These are phyloP conservation scores for Aureobasidium sp. DNA, from an alignment of 2,329 filamentous ascomycete genomes.

Conservation along the genomic window DNA sequence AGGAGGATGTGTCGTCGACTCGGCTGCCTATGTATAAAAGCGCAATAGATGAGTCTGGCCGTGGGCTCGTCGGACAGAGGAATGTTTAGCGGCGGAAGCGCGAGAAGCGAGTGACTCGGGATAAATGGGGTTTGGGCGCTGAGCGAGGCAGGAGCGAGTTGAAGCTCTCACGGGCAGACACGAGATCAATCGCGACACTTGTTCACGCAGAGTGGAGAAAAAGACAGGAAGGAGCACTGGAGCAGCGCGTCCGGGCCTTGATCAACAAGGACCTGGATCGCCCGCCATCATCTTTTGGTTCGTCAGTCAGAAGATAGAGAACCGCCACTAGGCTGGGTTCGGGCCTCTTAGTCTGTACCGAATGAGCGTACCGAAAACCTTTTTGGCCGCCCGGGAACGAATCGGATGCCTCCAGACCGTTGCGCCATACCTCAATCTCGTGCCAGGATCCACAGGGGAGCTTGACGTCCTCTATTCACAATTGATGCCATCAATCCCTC, in stretches of 20 bases:
- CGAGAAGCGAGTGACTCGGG: conserved; percentile 10
- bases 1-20: not conserved
- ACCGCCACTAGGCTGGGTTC: conserved; percentile 15
- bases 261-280: conserved; percentile 13
- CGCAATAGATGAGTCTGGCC: not conserved
- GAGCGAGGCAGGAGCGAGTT: not conserved
- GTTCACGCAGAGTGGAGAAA: conserved; percentile 10
- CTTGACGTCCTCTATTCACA: not conserved
- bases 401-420: conserved; percentile 11
- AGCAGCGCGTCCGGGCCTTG: conserved; percentile 13
- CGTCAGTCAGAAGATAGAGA: conserved; percentile 11
- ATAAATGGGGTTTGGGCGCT: not conserved
- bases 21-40: not conserved
- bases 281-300: conserved; percentile 11
- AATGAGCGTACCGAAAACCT: conserved; percentile 14
- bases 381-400: conserved; percentile 14
- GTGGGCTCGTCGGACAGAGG: not conserved
- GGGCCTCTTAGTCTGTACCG: conserved; percentile 14
- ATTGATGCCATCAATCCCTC: not conserved
- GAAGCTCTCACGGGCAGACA: not conserved
- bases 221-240: conserved; percentile 6
- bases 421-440: conserved; percentile 9
- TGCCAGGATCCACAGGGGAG: not conserved
- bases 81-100: conserved; percentile 1
- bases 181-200: conserved; percentile 3